Percentiles rank a stretch among this genome's conserved stretches.
These are phyloP conservation scores for Tilletia indica DNA, from an alignment of 1,284 basidiomycete genomes.

Conservation along the genomic window DNA sequence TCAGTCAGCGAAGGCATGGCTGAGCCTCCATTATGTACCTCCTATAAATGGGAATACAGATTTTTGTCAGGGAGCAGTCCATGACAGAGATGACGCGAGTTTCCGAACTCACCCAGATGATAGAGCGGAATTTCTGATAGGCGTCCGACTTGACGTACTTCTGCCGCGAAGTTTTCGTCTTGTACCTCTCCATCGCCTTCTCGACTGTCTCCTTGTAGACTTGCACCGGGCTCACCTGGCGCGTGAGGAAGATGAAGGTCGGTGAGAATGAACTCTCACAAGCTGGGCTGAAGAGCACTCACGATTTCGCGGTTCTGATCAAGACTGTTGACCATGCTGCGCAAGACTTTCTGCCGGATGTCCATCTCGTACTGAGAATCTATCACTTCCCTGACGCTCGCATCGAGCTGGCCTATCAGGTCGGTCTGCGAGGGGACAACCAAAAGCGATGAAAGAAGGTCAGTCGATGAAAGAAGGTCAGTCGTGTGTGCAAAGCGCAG, in stretches of 20 bases:
- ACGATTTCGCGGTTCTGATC: not conserved
- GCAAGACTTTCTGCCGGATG: slow-evolving; percentile 5
- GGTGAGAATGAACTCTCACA: not conserved
- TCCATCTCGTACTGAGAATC: not conserved
- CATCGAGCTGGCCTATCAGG: not conserved
- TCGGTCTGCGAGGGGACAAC: not conserved
- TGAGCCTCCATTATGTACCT: slow-evolving; percentile 12
- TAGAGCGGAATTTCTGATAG: slow-evolving; percentile 12
- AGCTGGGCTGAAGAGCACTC: not conserved
- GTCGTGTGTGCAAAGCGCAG: too few species aligned
- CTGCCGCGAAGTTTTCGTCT: not conserved
- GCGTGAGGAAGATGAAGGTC: too few species aligned
- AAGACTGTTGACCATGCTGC: not conserved
- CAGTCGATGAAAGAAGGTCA: not conserved
- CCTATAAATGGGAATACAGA: not conserved
- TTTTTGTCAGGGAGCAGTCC: not conserved
- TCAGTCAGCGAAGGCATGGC: slow-evolving; percentile 19
- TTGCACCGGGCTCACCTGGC: not conserved
- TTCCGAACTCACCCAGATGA: not conserved
- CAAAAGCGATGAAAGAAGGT: not conserved
- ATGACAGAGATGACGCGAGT: not conserved
- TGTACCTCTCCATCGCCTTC: not conserved
- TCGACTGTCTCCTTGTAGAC: slow-evolving; percentile 13
- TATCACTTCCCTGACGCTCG: not conserved
- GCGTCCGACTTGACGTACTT: slow-evolving; percentile 14